Base-by-base conservation (phyloP, 2,329 filamentous ascomycete species). In the Trichoderma sp. region DNA sequence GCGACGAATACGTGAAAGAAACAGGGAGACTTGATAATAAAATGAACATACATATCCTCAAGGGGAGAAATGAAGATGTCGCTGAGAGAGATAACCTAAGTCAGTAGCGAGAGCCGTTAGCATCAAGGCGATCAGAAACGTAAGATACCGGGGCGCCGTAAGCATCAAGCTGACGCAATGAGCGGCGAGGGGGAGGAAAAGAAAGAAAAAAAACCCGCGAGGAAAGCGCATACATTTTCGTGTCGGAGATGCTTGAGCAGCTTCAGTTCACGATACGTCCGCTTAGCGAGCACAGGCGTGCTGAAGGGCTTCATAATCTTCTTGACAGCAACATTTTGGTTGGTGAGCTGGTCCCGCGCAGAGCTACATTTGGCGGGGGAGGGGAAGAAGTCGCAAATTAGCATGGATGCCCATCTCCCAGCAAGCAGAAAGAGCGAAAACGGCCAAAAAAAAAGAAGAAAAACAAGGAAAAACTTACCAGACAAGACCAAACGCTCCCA, bases 261-360 rank as follows among this genome's bases (percentile, higher is more conserved):
- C 86, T 98, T 99, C 79, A 99, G 85, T 82, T 99, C 96, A 78
- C 96, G 91, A 81, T 99, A 99, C 74, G 96, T 99, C 79, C 96
- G 89, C 86, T 99, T 99, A 70, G 96, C 96, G 59, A 99, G 87
- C 70, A 99, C 96, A 1, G 96, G 94, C n/a, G 96, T 99, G 86
- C 94, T 97, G 83, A 99, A 99, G 11, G 96, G 96, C 86, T 98
- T 99, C 95, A 99, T 98, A 79, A 99, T 99, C 89, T 99, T 99
- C 88, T 99, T 99, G 80, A 99, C 94, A 70, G 96, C 96, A 71
- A 99, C 96, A 82, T 94, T 94, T 82, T 97, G 94, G 80, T 89
- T 92, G 71, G 96, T 98, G 82, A 99, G 93, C 85, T 98, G 94
- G 81, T 99, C 96, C 83, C 94, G 95, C 70, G 96, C 96, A 73